Base-by-base conservation (phyloP, 371 early-diverging fungal genomes). In the Parasitella parasitica region DNA sequence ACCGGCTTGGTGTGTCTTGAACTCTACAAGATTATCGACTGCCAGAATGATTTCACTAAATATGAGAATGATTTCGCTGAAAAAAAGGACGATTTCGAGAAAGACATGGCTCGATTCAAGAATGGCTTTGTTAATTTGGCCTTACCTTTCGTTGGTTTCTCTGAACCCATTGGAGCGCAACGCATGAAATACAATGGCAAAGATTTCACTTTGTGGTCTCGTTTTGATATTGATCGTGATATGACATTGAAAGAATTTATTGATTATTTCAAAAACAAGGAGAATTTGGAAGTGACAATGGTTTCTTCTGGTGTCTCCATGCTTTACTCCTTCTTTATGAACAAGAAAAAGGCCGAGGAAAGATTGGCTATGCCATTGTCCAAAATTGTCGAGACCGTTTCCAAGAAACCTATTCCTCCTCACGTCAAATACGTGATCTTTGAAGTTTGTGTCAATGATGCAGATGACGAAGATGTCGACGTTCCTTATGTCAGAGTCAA, bases 51-150 rank as follows among this genome's bases (percentile, higher is more conserved):
- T 67, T 75, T 98, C 35, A 97, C 97, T 34, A 93, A 96, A 66
- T 98, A 90, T 88, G 99, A 97, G 89, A 99, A 99, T 77, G 98
- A 97, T 3, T 99, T 99, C 73, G 86, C 99, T 61, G 99, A 99
- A n/a, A n/a, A n/a, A n/a, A n/a, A n/a, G n/a, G n/a, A n/a, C n/a
- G n/a, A n/a, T n/a, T n/a, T n/a, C n/a, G n/a, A n/a, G n/a, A n/a
- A n/a, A n/a, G n/a, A n/a, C n/a, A n/a, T 98, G 37, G 97, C 97
- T 34, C 94, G 96, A 66, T 98, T 89, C 88, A 99, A 97, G 89
- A 99, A 99, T 77, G 98, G 97, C 3, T 99, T 99, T 73, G 86
- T 99, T 61, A 99, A 99, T 78, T 77, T 99, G 66, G 99, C 99
- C 0, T 78, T 99, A 55, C 99, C 99, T n/a, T 97, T 99, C 90